Base-by-base conservation (phyloP, 2,329 filamentous ascomycete species). In the Sporothrix pseudoabietina region DNA sequence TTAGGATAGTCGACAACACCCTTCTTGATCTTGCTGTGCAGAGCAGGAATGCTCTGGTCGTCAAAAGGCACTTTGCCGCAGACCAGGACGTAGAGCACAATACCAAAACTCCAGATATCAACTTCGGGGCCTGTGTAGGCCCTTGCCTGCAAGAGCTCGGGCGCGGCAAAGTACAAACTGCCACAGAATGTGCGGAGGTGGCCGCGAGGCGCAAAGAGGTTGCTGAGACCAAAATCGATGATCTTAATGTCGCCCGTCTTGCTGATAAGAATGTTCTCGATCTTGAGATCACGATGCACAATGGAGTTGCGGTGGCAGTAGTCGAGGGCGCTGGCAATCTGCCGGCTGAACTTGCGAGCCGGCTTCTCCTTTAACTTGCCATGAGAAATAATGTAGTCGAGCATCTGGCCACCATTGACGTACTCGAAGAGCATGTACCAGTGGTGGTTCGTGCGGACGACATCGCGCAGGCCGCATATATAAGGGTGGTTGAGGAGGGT, bases 381-480 rank as follows among this genome's bases (percentile, higher is more conserved):
- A 79, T 99, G 96, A 3, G 94, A 98, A 80, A 99, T 99, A 81
- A 99, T 99, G 83, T 98, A 99, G 84, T 99, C 96, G 75, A 99
- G 90, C 96, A 99, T 98, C 83, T 99, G 96, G 22, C 96, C 96
- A 66, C 96, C 96, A 80, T 99, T 98, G 82, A 99, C 96, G 81
- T 96, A 98, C 84, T 99, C 96, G 80, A 97, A 99, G 70, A 99
- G 90, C 96, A 99, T 99, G 83, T 99, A 99, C 96, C 96, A 99
- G 82, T 99, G 96, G 81, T 98, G 96, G 79, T 96, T 95, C 69
- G 96, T 98, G 73, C 94, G 91, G 73, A 98, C 92, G 35, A 98
- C 94, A 83, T 99, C 96, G 77, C 94, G 90, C 87, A 99, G 92
- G 74, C 93, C 94, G 81, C 96, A 98, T 74, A 99, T 97, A 80